Evolutionary conservation across 2,329 filamentous ascomycete species (phyloP).

Genomic region (Arthrobotrys megalospora): DNA sequence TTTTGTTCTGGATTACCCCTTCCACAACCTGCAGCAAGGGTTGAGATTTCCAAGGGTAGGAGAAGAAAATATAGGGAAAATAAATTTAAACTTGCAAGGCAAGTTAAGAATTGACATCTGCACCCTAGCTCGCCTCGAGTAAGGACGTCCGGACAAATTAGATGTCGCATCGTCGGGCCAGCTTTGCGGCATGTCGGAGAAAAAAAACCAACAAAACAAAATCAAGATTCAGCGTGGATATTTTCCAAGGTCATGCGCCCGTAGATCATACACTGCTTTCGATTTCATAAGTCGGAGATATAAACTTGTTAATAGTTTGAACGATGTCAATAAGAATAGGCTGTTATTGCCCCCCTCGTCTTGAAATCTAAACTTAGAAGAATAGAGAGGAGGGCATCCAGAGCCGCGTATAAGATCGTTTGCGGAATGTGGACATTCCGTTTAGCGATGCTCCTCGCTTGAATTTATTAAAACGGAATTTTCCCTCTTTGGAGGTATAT

Average conservation of each 20-base stretch:
- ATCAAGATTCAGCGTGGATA: slow-evolving; percentile 22
- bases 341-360: slow-evolving; percentile 3
- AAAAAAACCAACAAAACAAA: not conserved
- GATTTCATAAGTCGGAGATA: not conserved
- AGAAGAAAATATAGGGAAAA: slow-evolving; percentile 9
- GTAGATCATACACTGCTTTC: slow-evolving; percentile 16
- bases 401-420: slow-evolving; percentile 8
- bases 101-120: slow-evolving; percentile 14
- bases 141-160: not conserved
- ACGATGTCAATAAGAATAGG: not conserved
- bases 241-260: slow-evolving; percentile 40
- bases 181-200: slow-evolving; percentile 40
- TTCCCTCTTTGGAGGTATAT: slow-evolving; percentile 13
- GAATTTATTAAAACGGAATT: slow-evolving; percentile 32
- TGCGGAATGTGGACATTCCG: slow-evolving; percentile 27
- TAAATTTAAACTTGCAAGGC: slow-evolving; percentile 20
- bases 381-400: not conserved
- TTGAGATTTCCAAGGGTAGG: slow-evolving; percentile 19
- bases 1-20: slow-evolving; percentile 20
- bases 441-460: slow-evolving; percentile 14
- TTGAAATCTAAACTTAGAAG: slow-evolving; percentile 16
- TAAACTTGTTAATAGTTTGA: slow-evolving; percentile 3
- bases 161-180: slow-evolving; percentile 44
- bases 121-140: slow-evolving; percentile 5
- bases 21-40: slow-evolving; percentile 40